Conservation (phyloP, 2,329 filamentous ascomycete genomes). For the Diaporthe capsici region DNA sequence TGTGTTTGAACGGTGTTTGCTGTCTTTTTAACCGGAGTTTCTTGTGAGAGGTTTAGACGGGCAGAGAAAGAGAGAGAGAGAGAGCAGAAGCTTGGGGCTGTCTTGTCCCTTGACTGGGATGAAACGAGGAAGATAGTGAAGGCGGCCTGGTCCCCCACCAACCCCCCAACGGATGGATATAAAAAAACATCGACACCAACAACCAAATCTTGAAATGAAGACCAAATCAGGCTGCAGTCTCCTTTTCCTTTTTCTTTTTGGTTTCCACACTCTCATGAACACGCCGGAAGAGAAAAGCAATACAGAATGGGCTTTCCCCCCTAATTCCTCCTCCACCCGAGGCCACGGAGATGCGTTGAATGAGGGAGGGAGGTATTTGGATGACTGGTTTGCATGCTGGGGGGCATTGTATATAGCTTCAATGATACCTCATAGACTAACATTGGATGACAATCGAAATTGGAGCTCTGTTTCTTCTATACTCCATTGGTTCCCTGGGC, state of each 20-base stretch:
- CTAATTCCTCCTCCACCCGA: not conserved
- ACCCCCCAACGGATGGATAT: slow-evolving; percentile 16
- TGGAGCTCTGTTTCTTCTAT: slow-evolving; percentile 19
- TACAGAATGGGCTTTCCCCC: slow-evolving; percentile 4
- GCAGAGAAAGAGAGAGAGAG: not conserved
- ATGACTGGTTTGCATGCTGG: slow-evolving; percentile 28
- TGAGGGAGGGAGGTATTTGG: slow-evolving; percentile 10
- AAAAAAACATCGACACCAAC: slow-evolving; percentile 18
- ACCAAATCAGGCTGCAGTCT: slow-evolving; percentile 4
- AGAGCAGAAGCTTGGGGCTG: not conserved
- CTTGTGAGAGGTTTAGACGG: slow-evolving; percentile 27
- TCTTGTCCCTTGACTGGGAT: not conserved
- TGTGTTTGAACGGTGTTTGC: slow-evolving; percentile 1
- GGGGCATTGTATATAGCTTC: slow-evolving; percentile 42
- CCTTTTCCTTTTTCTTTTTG: not conserved
- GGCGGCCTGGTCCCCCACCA: not conserved
- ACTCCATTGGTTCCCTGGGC: not conserved
- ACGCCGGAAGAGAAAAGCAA: slow-evolving; percentile 21
- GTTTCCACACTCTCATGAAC: slow-evolving; percentile 18
- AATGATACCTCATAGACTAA: slow-evolving; percentile 46
- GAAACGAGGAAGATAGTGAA: not conserved
- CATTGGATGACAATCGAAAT: slow-evolving; percentile 40
- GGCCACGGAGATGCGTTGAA: slow-evolving; percentile 6
- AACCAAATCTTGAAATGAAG: slow-evolving; percentile 15
- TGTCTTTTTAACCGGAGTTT: slow-evolving; percentile 25